Conservation (phyloP, 306 rosid genomes). For the Lathyrus sativus region DNA sequence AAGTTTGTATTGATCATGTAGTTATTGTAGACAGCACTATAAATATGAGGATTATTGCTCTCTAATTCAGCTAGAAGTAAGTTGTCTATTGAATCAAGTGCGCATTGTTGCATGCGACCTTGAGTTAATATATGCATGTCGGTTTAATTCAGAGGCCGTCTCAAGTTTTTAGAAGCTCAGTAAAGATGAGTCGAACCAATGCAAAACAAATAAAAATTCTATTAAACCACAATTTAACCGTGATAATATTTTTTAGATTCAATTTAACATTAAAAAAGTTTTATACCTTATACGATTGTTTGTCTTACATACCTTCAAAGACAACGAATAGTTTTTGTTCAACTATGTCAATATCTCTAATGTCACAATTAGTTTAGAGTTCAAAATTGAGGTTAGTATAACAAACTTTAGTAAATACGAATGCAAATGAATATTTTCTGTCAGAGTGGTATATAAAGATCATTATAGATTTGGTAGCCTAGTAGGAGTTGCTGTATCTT, state of each 20-base stretch:
- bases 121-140: conserved; percentile 27
- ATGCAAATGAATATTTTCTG: conserved; percentile 26
- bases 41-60: conserved; percentile 20
- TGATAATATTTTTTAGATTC: too few species aligned
- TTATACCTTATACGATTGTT: too few species aligned
- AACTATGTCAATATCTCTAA: conserved; percentile 35
- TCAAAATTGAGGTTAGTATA: conserved; percentile 20
- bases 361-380: conserved; percentile 23
- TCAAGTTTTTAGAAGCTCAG: too few species aligned
- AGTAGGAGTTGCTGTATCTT: conserved; percentile 41
- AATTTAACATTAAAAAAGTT: too few species aligned
- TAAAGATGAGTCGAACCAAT: too few species aligned
- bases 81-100: conserved; percentile 36
- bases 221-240: too few species aligned
- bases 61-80: conserved; percentile 28
- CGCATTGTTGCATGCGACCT: conserved; percentile 28
- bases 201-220: too few species aligned
- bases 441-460: conserved; percentile 6
- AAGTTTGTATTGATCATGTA: conserved; percentile 27
- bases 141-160: conserved; percentile 20
- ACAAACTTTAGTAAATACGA: conserved; percentile 16
- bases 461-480: conserved; percentile 20
- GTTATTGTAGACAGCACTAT: conserved; percentile 32
- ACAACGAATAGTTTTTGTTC: too few species aligned
- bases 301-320: too few species aligned